Evolutionary conservation across 257 asterid genomes (phyloP), one percentile per base, ranked within the genome.

Genomic region (Osmanthus fragrans): DNA sequence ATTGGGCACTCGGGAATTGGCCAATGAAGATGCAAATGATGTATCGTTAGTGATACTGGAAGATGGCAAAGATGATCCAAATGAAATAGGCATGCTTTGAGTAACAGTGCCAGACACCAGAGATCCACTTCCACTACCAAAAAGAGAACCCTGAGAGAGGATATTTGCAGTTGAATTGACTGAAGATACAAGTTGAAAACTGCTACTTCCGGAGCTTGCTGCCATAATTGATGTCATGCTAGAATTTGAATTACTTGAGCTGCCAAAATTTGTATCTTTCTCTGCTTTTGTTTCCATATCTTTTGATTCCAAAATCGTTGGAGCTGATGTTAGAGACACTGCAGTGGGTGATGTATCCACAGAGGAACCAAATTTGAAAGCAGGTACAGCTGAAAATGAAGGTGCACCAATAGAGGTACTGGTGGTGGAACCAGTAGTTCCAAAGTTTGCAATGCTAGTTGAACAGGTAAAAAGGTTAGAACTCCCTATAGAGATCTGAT

Each of bases 351-450:
- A 72, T 34, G 80, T 76, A 73, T 79, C 84, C 27, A 36, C 71
- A 33, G 91, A 65, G 74, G 86, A 75, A 77, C 89, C 90, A 79
- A 80, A 82, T 40, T 80, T 86, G 75, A 77, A 60, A 71, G 67
- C 72, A 65, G 88, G 81, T 70, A 29, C 84, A 68, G 74, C 78
- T 0, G 77, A 77, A 76, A 73, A 36, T 79, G 83, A 63, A 56
- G 86, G 77, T 21, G 86, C 79, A 7, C 77, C 82, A 36, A 79
- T 66, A 54, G 86, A 73, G 76, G 66, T 73, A 27, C 75, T 68
- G 75, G 83, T 67, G 5, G 81, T 78, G 32, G 86, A 32, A 68
- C 77, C 79, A 82, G 80, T 42, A 39, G 84, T 23, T 51, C 19
- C 75, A 45, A 60, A 63, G 64, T 81, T 80, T 7, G 84, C 25